Base-by-base conservation (phyloP, 805 yeast species). In the Sugiyamaella boreocaroliniensis region DNA sequence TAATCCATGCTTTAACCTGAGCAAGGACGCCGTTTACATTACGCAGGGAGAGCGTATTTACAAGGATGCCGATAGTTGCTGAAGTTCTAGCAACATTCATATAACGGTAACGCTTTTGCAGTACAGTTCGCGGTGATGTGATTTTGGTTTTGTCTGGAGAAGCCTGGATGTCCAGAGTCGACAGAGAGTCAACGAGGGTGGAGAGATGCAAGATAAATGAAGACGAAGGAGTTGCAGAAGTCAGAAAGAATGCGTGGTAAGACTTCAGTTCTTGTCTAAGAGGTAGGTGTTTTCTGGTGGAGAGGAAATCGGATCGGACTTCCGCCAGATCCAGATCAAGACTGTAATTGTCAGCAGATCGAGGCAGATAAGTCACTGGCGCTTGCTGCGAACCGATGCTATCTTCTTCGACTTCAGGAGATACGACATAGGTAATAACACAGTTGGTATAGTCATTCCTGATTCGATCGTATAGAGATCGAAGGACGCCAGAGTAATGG, bases 61-160 rank as follows among this genome's bases (percentile, higher is more conserved):
- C 90, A 34, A 93, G 73, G 26, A 93, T 80, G 1, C 99, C 99
- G 34, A 93, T 77, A 0, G 98, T 92, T 1, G 93, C 90, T 0
- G 98, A 95, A 1, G 92, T 78, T 61, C 97, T 77, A 0, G 97
- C 96, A 63, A 84, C 74, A 64, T 86, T 92, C 88, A 93, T 89
- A 62, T 77, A 82, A 56, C 85, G 76, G 64, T 93, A 93, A 37
- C 99, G 76, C 60, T 84, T 83, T 84, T 83, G 84, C 51, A 93
- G 71, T 10, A 89, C 83, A 0, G 95, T 89, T 61, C 76, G 80
- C 1, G 95, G 90, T 0, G 53, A 26, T 4, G 56, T 43, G 2
- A 62, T 50, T 11, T 51, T 47, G 14, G 53, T 52, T 3, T 45
- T 46, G 0, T 65, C 54, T 12, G 65, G 52, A 4, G 50, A 26